Evolutionary conservation across 164 flowering plant genomes (phyloP).

Genomic region (Nymphaea thermarum): DNA sequence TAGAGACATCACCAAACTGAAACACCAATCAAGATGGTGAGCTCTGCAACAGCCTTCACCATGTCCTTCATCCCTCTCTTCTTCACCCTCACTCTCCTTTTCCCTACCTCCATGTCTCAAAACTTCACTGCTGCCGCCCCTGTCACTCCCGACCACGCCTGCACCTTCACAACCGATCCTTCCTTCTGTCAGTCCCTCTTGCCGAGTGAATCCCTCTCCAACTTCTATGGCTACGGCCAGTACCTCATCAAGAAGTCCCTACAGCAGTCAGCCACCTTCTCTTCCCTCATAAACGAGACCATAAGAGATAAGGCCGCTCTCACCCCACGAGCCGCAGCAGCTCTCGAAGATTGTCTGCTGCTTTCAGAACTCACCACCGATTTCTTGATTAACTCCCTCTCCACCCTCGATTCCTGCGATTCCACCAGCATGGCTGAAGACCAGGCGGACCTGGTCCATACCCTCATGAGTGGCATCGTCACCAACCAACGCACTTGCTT

Average conservation of each 20-base stretch:
- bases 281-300: not conserved
- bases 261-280: not conserved
- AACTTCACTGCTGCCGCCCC: not conserved
- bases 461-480: slow-evolving; percentile 21
- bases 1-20: no score
- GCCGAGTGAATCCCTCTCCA: not conserved
- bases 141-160: slow-evolving; percentile 2
- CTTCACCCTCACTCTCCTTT: not conserved
- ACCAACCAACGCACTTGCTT: slow-evolving; percentile 28
- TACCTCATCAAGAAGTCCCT: not conserved
- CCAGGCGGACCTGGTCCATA: slow-evolving; percentile 21
- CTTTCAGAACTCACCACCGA: slow-evolving; percentile 8
- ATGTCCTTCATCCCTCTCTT: slow-evolving; percentile 1
- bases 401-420: not conserved
- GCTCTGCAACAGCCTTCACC: no score
- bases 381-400: not conserved
- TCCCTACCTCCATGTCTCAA: no score
- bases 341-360: slow-evolving; percentile 9
- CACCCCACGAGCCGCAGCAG: not conserved
- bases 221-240: slow-evolving; percentile 1
- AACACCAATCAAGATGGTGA: no score
- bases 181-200: slow-evolving; percentile 9
- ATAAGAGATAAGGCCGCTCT: not conserved
- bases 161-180: slow-evolving; percentile 8
- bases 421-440: not conserved